These are phyloP conservation scores for Leptoxyphium fumago DNA, from an alignment of 2,329 filamentous ascomycete genomes.

Conservation along the genomic window DNA sequence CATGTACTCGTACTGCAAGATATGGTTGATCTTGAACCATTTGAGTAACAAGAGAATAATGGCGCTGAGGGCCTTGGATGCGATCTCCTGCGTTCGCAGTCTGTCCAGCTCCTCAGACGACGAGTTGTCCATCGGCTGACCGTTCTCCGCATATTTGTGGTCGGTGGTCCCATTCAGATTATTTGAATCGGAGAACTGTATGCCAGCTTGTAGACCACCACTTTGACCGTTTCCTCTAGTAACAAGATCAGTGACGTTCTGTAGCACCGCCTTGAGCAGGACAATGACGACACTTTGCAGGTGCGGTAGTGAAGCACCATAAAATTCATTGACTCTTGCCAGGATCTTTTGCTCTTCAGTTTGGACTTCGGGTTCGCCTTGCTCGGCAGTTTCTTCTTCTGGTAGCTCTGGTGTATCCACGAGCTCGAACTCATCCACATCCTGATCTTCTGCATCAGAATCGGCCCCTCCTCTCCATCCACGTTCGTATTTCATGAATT, in stretches of 20 bases:
- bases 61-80: slow-evolving; percentile 80
- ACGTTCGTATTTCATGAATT: slow-evolving; percentile 80
- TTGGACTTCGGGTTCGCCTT: slow-evolving; percentile 11
- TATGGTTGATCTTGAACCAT: slow-evolving; percentile 90
- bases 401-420: slow-evolving; percentile 10
- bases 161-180: slow-evolving; percentile 10
- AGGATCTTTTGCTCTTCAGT: slow-evolving; percentile 15
- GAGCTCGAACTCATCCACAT: slow-evolving; percentile 21
- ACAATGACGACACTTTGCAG: slow-evolving; percentile 90
- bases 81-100: slow-evolving; percentile 70
- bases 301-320: slow-evolving; percentile 64
- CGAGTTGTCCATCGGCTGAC: slow-evolving; percentile 16
- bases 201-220: slow-evolving; percentile 31
- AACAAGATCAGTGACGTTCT: slow-evolving; percentile 76
- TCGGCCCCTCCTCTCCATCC: slow-evolving; percentile 54
- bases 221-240: slow-evolving; percentile 39
- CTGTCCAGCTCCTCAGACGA: slow-evolving; percentile 63
- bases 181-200: slow-evolving; percentile 22
- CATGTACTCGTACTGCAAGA: slow-evolving; percentile 91
- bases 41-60: slow-evolving; percentile 78
- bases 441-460: slow-evolving; percentile 23
- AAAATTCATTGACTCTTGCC: slow-evolving; percentile 61
- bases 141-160: slow-evolving; percentile 23
- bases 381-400: slow-evolving; percentile 15
- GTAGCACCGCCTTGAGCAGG: slow-evolving; percentile 71